These are phyloP conservation scores for Didymella pomorum DNA, from an alignment of 2,329 filamentous ascomycete genomes.

Conservation along the genomic window DNA sequence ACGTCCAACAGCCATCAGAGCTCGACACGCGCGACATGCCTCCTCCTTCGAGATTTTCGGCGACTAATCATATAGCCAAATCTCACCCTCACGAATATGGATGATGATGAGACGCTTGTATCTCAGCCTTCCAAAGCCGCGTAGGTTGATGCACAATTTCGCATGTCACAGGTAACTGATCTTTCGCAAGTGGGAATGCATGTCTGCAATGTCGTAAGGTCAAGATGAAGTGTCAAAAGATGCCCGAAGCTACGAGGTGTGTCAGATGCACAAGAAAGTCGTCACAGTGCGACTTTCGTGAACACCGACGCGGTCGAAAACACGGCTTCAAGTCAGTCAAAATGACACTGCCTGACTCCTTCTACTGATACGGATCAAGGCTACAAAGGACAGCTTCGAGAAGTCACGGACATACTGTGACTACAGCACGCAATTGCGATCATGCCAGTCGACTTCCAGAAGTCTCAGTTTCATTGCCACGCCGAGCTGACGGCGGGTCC, in stretches of 20 bases:
- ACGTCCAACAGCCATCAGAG: neutral
- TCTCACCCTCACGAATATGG: neutral
- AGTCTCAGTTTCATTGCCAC: neutral
- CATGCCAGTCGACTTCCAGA: neutral
- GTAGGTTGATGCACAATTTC: neutral
- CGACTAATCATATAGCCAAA: neutral
- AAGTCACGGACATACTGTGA: neutral
- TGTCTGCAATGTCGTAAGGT: constrained; percentile 14
- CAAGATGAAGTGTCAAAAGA: constrained; percentile 12
- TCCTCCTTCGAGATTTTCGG: neutral
- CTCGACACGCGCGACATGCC: neutral
- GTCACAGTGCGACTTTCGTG: constrained; percentile 7
- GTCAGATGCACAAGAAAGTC: constrained; percentile 8
- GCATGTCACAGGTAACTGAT: neutral
- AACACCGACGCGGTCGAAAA: constrained; percentile 13
- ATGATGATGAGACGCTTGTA: neutral
- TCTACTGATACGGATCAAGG: neutral
- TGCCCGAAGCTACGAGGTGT: neutral
- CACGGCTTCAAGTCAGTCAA: constrained; percentile 5
- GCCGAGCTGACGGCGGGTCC: neutral
- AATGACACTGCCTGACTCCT: neutral
- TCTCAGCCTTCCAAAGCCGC: neutral
- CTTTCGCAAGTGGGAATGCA: neutral
- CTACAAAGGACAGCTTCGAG: neutral
- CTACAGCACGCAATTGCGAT: too few species aligned